Base-by-base conservation (phyloP, 73 alveolate species). In the Paramecium pentaurelia region DNA sequence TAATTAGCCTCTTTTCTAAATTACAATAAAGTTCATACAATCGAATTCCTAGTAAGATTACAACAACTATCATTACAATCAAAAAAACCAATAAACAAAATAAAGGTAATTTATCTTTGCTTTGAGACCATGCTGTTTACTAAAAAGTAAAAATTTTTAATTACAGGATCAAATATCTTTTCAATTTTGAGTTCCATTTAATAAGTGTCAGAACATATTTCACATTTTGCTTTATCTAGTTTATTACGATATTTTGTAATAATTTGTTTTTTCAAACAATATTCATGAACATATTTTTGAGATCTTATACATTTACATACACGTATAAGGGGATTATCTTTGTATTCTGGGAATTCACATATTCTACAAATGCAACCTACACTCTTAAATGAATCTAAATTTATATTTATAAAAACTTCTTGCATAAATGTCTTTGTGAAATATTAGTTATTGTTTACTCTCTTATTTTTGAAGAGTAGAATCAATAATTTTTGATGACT, bases 91-190 rank as follows among this genome's bases (percentile, higher is more conserved):
- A 22, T 42, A 75, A 38, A 75, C 68, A 75, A 12, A 75, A 30
- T 38, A 75, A 42, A 30, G 88, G 88, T 38, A 75, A 34, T 38
- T 75, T 75, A 75, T 75, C 88, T 10, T 75, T 75, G 40, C 88
- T 75, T 20, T 75, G 20, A 11, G 38, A 22, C 88, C 88, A 75
- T 18, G 68, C 88, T 12, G 47, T 42, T 38, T 38, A 27, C 88
- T 75, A 22, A n/a, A 34, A 22, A 27, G 42, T 38, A 30, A 38
- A 38, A 75, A 30, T 14, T n/a, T 16, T 12, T 2, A 30, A 8
- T 30, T 75, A 75, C 88, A 30, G 88, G 88, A 22, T 4, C 18
- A 20, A 38, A 75, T 2, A 38, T 36, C 40, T 38, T 75, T 20
- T 75, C 70, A 37, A 42, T 75, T 38, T 75, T 75, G 20, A 75